Evolutionary conservation across 1,284 basidiomycete genomes (phyloP).

Genomic region (Phlebopus sp.): DNA sequence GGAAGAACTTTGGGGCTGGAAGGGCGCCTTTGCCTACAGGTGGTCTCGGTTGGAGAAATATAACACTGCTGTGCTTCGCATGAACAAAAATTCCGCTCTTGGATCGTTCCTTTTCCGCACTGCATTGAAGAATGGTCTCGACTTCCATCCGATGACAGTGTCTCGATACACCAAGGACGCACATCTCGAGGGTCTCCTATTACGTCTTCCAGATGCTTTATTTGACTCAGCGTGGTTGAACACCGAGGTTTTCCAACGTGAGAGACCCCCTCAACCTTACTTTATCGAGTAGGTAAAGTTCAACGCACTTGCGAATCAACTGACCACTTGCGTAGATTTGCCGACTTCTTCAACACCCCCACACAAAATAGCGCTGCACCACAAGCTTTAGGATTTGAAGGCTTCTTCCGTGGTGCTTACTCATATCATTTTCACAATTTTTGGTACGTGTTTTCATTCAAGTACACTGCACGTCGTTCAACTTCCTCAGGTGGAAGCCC

Average conservation of each 20-base stretch:
- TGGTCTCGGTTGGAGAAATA: constrained; percentile 82
- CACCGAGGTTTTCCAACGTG: constrained; percentile 78
- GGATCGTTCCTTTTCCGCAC: constrained; percentile 83
- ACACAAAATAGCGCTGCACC: constrained; percentile 65
- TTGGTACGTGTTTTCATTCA: constrained; percentile 45
- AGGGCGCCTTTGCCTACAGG: constrained; percentile 83
- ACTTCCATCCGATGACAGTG: constrained; percentile 88
- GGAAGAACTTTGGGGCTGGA: constrained; percentile 89
- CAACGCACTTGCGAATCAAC: neutral
- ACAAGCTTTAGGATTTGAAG: constrained; percentile 76
- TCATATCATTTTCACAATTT: constrained; percentile 88
- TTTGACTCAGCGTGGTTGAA: constrained; percentile 89
- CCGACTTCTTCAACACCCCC: constrained; percentile 80
- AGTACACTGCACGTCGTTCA: neutral
- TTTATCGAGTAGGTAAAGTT: constrained; percentile 63
- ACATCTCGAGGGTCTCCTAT: constrained; percentile 65
- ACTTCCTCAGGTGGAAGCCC: constrained; percentile 77
- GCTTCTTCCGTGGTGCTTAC: constrained; percentile 84
- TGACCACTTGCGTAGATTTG: constrained; percentile 49
- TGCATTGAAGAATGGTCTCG: constrained; percentile 79
- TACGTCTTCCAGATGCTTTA: constrained; percentile 79
- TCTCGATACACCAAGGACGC: constrained; percentile 79
- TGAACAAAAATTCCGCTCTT: constrained; percentile 80
- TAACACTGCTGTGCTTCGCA: constrained; percentile 82
- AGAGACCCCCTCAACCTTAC: constrained; percentile 81